Evolutionary conservation across 768 basidiomycete species (phyloP), one percentile per base, ranked within the genome.

Genomic region (Serendipita sp.): DNA sequence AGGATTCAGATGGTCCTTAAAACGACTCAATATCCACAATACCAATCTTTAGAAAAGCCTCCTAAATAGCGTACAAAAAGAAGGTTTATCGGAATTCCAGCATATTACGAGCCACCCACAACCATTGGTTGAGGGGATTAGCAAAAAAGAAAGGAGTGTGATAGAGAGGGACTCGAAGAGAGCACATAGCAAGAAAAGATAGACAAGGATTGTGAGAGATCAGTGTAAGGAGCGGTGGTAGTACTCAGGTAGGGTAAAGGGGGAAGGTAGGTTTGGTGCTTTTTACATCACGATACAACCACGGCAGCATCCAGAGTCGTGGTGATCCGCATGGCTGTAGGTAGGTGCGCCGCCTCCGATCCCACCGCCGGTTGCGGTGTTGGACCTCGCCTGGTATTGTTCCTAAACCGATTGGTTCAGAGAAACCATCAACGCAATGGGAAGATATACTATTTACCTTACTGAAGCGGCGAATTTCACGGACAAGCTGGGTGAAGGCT

Each of bases 381-480:
- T 20, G 68, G 69, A 24, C 70, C 70, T 13, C 67, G 66, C 30
- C 62, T 67, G 26, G 65, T 68, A 11, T 69, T 65, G n/a, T 61
- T 61, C 22, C 69, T 63, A 62, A 64, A 67, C 11, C 65, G 64
- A 7, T 67, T 61, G 2, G 68, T 53, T 9, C 63, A 63, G 24
- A 45, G 60, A 5, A 62, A 64, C 33, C 41, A n/a, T 20, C 43
- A 26, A 38, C 4, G 48, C 2, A 62, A 33, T 45, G 33, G n/a
- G 50, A 43, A 16, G 44, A 45, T 41, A 30, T 42, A 64, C 67
- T 61, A 65, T 76, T 56, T 58, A 90, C 92, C 79, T 90, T 91
- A 78, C 94, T 96, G 72, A 90, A 93, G 72, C 86, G 86, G 70
- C 92, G 81, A 69, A 96, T 96, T 73, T 93, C 90, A 33, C 93